These are phyloP conservation scores for Leptographium galeiforme DNA, from an alignment of 2,329 filamentous ascomycete species.

Conservation along the genomic window DNA sequence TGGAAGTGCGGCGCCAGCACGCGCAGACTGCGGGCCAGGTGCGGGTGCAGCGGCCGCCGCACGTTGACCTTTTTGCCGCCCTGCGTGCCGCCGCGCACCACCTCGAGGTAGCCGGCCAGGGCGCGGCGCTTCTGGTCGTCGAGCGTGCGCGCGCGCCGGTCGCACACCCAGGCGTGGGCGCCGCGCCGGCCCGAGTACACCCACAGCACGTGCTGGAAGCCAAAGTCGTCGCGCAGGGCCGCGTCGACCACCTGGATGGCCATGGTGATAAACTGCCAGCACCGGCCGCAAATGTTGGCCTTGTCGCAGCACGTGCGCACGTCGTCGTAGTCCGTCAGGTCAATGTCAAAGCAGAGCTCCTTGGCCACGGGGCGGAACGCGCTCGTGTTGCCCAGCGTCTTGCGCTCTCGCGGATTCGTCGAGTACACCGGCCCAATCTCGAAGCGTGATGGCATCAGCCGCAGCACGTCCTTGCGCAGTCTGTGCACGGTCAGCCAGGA, in stretches of 20 bases:
- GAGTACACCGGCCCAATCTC: constrained; percentile 97
- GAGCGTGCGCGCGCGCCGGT: constrained; percentile 70
- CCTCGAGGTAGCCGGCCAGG: constrained; percentile 78
- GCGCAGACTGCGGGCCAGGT: constrained; percentile 75
- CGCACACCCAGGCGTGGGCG: constrained; percentile 96
- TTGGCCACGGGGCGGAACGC: constrained; percentile 82
- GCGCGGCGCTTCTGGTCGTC: constrained; percentile 76
- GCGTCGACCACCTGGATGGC: constrained; percentile 86
- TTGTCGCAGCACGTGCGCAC: constrained; percentile 90
- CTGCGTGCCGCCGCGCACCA: constrained; percentile 76
- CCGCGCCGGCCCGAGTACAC: constrained; percentile 95
- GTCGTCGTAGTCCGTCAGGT: constrained; percentile 97
- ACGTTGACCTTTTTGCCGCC: constrained; percentile 78
- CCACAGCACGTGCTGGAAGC: constrained; percentile 94
- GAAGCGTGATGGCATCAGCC: constrained; percentile 81
- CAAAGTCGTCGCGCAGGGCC: constrained; percentile 84
- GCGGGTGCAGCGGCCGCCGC: constrained; percentile 76
- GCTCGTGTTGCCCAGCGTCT: constrained; percentile 65
- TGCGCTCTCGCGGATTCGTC: constrained; percentile 86
- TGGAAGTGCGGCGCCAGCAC: constrained; percentile 77
- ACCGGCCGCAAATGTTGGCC: constrained; percentile 85
- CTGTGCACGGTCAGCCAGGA: constrained; percentile 22
- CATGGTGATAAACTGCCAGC: constrained; percentile 97
- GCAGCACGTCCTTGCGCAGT: constrained; percentile 81
- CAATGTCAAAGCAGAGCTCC: constrained; percentile 97